Base-by-base conservation (phyloP, 352 stramenopile species). In the Stramenopiles sp. region DNA sequence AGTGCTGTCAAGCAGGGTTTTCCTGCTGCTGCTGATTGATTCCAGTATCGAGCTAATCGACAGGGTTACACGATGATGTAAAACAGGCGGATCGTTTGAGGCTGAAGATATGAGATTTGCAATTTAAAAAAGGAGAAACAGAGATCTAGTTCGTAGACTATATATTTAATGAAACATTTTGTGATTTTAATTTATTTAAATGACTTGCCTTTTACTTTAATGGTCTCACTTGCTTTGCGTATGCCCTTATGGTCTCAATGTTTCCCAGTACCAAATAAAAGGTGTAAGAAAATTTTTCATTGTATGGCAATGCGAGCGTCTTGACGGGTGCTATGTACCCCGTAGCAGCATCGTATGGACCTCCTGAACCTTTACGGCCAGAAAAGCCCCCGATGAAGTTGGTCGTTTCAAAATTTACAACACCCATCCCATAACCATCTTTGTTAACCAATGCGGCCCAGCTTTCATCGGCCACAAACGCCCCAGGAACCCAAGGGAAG, bases 101-200 rank as follows among this genome's bases (percentile, higher is more conserved):
- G 96, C 97, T 83, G 83, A 92, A 25, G 84, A 96, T 82, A 88
- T 97, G 29, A 81, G 90, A 67, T 98, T 98, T 85, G 86, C n/a
- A n/a, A n/a, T n/a, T n/a, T n/a, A n/a, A n/a, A n/a, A n/a, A n/a
- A n/a, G n/a, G n/a, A n/a, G n/a, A n/a, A n/a, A n/a, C n/a, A n/a
- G n/a, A n/a, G n/a, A n/a, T n/a, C n/a, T n/a, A n/a, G n/a, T n/a
- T n/a, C n/a, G n/a, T n/a, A n/a, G n/a, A n/a, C n/a, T n/a, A n/a
- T n/a, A n/a, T n/a, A n/a, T n/a, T 84, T 7, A 97, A 98, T 83
- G 88, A 86, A 27, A 27, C 22, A 22, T 22, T 22, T 71, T 22
- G 55, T 71, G 55, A 27, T 71, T 86, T 88, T 75, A 88, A 88
- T 71, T 95, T 98, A 82, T 83, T 98, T 14, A 88, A 90, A 8